These are phyloP conservation scores for Trichoderma sp. DNA, from an alignment of 2,329 filamentous ascomycete genomes.

Conservation along the genomic window DNA sequence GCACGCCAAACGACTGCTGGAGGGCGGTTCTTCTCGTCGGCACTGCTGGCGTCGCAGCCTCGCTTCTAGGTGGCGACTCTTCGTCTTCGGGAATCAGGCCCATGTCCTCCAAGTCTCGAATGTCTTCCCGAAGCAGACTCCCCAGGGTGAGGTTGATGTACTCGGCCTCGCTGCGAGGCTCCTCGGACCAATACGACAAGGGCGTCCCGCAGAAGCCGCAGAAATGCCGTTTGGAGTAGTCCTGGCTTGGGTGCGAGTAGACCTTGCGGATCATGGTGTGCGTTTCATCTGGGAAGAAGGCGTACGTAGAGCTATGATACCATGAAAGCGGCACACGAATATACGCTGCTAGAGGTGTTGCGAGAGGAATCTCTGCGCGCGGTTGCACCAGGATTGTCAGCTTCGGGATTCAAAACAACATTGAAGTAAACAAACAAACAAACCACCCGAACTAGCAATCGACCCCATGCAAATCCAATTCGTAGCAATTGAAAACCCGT, in stretches of 20 bases:
- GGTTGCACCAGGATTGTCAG: neutral
- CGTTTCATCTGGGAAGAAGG: slow-evolving; percentile 77
- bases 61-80: slow-evolving; percentile 27
- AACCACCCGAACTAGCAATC: neutral
- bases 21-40: slow-evolving; percentile 32
- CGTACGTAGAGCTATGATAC: slow-evolving; percentile 73
- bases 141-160: slow-evolving; percentile 81
- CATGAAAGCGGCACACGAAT: slow-evolving; percentile 77
- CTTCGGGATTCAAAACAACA: neutral
- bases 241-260: slow-evolving; percentile 59
- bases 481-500: too few species aligned
- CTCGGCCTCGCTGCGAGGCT: slow-evolving; percentile 66
- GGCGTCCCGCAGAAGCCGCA: slow-evolving; percentile 91
- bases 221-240: slow-evolving; percentile 69
- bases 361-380: slow-evolving; percentile 61
- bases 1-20: slow-evolving; percentile 65
- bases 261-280: slow-evolving; percentile 62
- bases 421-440: neutral
- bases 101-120: slow-evolving; percentile 70
- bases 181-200: slow-evolving; percentile 78
- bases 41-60: slow-evolving; percentile 20
- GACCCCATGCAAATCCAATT: neutral
- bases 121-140: slow-evolving; percentile 67
- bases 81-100: slow-evolving; percentile 61
- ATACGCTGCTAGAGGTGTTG: slow-evolving; percentile 73